Evolutionary conservation across 208 protist species (phyloP).

Genomic region (Trypanosoma rangeli): DNA sequence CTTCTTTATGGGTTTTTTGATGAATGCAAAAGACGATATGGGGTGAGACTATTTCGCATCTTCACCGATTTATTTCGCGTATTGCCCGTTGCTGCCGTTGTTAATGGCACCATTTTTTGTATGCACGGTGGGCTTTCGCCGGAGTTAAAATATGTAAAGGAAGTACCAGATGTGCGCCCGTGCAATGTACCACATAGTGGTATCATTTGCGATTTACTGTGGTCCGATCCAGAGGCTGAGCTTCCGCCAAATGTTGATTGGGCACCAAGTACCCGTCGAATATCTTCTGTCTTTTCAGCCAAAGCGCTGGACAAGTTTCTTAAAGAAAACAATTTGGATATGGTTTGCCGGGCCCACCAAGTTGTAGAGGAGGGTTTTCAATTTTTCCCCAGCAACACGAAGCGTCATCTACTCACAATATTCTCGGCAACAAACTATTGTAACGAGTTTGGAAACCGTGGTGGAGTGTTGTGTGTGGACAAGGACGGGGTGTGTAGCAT

Average conservation of each 20-base stretch:
- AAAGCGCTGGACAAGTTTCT: slow-evolving; percentile 97
- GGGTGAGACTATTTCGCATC: slow-evolving; percentile 97
- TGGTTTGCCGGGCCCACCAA: slow-evolving; percentile 99
- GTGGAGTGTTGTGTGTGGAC: slow-evolving; percentile 98
- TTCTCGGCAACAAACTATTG: slow-evolving; percentile 99
- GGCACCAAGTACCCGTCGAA: slow-evolving; percentile 98
- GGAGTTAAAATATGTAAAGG: slow-evolving; percentile 89
- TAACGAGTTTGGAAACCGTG: slow-evolving; percentile 99
- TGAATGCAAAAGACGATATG: slow-evolving; percentile 98
- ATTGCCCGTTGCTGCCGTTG: slow-evolving; percentile 96
- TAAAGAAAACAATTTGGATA: slow-evolving; percentile 96
- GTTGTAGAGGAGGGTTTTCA: slow-evolving; percentile 99
- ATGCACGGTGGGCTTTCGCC: slow-evolving; percentile 98
- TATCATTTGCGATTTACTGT: slow-evolving; percentile 99
- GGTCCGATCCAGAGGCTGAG: slow-evolving; percentile 97
- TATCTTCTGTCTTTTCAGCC: slow-evolving; percentile 98
- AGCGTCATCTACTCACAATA: slow-evolving; percentile 98
- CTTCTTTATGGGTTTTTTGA: slow-evolving; percentile 99
- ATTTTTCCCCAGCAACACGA: slow-evolving; percentile 97
- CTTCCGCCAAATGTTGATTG: slow-evolving; percentile 94
- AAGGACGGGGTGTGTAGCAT: slow-evolving; percentile 95
- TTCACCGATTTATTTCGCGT: slow-evolving; percentile 99
- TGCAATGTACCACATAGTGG: slow-evolving; percentile 98
- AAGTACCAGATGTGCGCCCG: slow-evolving; percentile 95
- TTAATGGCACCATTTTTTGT: slow-evolving; percentile 99